phyloP scores from a whole-genome alignment of 176 grass and related monocot genomes.

The Carex cristatella region DNA sequence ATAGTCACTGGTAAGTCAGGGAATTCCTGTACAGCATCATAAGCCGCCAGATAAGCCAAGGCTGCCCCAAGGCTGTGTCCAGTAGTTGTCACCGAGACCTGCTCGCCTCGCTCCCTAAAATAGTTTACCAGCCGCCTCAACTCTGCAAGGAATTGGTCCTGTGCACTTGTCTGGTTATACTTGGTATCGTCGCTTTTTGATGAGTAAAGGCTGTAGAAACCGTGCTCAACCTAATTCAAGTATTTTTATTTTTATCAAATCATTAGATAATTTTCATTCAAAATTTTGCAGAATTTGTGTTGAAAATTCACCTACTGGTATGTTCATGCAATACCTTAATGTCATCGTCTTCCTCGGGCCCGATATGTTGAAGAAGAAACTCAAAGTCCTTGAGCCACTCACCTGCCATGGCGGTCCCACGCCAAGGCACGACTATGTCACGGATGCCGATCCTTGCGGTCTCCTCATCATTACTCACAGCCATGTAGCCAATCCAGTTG shows the following conservation, averaged over 20 bases:
- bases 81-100: conserved; percentile 2
- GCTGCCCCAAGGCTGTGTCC: conserved; percentile 31
- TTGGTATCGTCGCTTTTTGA: not conserved
- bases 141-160: conserved; percentile 6
- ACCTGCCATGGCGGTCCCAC: conserved; percentile 1
- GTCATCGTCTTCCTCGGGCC: not conserved
- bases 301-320: not conserved
- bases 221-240: conserved; percentile 18
- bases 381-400: conserved; percentile 14
- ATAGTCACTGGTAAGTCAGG: conserved; percentile 8
- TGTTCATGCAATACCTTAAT: not conserved
- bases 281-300: not conserved
- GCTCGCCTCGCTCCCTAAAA: conserved; percentile 11
- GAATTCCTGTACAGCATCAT: conserved; percentile 22
- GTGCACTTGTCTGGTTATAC: conserved; percentile 7
- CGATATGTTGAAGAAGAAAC: not conserved
- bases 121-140: not conserved
- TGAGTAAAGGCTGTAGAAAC: conserved; percentile 31
- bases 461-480: conserved; percentile 16
- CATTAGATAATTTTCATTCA: not conserved
- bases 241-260: not conserved
- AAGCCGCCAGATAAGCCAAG: conserved; percentile 20
- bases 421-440: conserved; percentile 33
- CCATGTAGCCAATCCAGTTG: conserved; percentile 20
- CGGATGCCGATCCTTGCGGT: conserved; percentile 1